Evolutionary conservation across 768 basidiomycete genomes (phyloP), one percentile per base, ranked within the genome.

Genomic region (Xerocomellus amylosporus): DNA sequence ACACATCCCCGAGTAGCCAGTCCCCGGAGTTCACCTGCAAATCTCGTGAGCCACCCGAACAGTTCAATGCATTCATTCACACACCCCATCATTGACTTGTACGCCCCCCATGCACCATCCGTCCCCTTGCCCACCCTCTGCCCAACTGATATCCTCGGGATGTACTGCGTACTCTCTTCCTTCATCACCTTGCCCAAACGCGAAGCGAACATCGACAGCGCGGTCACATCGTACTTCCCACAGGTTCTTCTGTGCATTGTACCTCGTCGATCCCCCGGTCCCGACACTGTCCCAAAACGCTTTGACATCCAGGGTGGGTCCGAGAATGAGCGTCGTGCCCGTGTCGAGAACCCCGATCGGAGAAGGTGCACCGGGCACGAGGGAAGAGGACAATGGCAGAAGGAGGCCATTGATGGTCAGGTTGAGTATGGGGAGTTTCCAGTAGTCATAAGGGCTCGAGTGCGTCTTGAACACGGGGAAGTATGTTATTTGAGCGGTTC

Each of bases 311-410:
- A 53, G 56, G 1, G 75, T 66, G 7, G 84, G 84, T 5, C 80
- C 82, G 6, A 83, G 72, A 24, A 84, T 73, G 49, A 83, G 74
- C 5, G 81, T 83, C 24, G 81, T 83, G 4, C 84, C 84, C 24
- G 83, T 83, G 62, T 87, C 86, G 26, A 86, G 74, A 24, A 88
- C 78, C 4, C 79, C 84, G 46, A 86, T 77, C 0, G 77, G 75
- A 2, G 70, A 59, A 13, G 67, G 45, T 22, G 79, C 72, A 19
- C 74, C 74, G 5, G 59, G 64, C 26, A 82, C 70, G 51, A 75
- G 75, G 15, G 84, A 82, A 15, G 63, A 52, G 2, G 81, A 77
- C 17, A 84, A 63, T 0, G 66, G 49, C 34, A 86, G 70, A 0
- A 64, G 43, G 22, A 66, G 64, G 8, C 71, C 70, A 53, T 82